Evolutionary conservation across 2,329 filamentous ascomycete genomes (phyloP), one percentile per base, ranked within the genome.

Genomic region (Claviceps humidiphila): DNA sequence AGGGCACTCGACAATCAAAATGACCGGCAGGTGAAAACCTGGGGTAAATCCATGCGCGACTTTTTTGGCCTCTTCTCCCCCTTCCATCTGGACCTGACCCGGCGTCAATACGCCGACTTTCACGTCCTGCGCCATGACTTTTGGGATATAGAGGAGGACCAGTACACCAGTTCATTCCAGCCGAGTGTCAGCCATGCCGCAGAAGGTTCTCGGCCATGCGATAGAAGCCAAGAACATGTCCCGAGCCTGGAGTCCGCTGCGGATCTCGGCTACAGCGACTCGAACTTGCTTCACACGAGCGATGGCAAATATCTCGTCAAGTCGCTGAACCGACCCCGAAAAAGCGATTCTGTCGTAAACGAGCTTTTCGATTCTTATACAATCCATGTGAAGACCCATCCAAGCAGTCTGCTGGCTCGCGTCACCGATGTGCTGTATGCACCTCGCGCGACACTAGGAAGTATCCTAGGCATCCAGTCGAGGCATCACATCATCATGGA

Each of bases 401-500:
- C 77, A 0, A 68, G 71, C 30, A 85, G 82, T 3, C 68, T 88
- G 0, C 72, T 89, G 1, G 78, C 87, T 5, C 80, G 83, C 49
- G 88, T 89, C 59, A 85, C 80, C 24, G 83, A 89, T 63, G 80
- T 88, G 53, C 70, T 87, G 0, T 74, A 78, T 50, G 74, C 75
- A 0, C 72, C 75, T 0, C 72, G 75, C 9, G 58, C 66, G 0
- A 80, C 81, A 0, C 60, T 89, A 1, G 85, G 84, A 1, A 74
- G 76, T 1, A 58, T 81, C 0, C 58, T 87, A 0, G 75, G 81
- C 4, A 66, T 75, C 1, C 78, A 82, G 0, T 84, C 85, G 0
- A 80, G 78, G 1, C 84, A 87, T 57, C 84, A 88, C 60, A 84
- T 89, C 54, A 73, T 89, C 59, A 89, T 89, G 85, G 85, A 88